Evolutionary conservation across 2,329 filamentous ascomycete genomes (phyloP), one percentile per base, ranked within the genome.

Genomic region (Verticillium albo-atrum): DNA sequence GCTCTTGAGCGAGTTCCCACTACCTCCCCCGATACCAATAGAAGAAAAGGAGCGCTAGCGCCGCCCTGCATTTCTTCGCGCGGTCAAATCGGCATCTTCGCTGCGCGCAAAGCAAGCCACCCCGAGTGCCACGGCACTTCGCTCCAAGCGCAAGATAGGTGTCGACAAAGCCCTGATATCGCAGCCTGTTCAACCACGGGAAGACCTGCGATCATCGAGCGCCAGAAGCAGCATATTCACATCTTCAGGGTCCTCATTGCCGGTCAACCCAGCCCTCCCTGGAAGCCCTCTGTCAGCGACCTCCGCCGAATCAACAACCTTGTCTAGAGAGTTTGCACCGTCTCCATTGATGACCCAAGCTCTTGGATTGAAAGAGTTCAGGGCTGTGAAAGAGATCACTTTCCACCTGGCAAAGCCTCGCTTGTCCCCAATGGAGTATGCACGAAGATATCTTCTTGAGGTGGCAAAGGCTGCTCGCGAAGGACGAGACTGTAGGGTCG

Each of bases 381-480:
- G 42, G 20, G n/a, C 7, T 10, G 7, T 14, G 42, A 50, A 50
- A 50, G 42, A 50, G 20, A 23, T 50, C 10, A 28, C 12, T 4
- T 55, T 42, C 25, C 15, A n/a, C 15, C 23, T 75, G 23, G 62
- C 55, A 4, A 57, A 62, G 23, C 72, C 74, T 1, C 70, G 74
- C 0, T 55, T 78, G 4, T 76, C 75, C 1, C 73, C 74, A 1
- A 75, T 77, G 73, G 75, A 78, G 51, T 77, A 77, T 54, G 59
- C 68, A 9, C 70, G 75, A 7, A 63, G 69, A 6, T 74, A 72
- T 54, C 65, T 75, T 34, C 60, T 77, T 2, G 70, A 74, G 53
- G 69, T 73, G 51, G 66, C 70, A 5, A 59, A 62, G 15, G 66
- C 70, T 14, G 65, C 68, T 17, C 66, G 61, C 23, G 66, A 73